phyloP scores from a whole-genome alignment of 2,329 filamentous ascomycete genomes.

The Aspergillus brunneoviolaceus region DNA sequence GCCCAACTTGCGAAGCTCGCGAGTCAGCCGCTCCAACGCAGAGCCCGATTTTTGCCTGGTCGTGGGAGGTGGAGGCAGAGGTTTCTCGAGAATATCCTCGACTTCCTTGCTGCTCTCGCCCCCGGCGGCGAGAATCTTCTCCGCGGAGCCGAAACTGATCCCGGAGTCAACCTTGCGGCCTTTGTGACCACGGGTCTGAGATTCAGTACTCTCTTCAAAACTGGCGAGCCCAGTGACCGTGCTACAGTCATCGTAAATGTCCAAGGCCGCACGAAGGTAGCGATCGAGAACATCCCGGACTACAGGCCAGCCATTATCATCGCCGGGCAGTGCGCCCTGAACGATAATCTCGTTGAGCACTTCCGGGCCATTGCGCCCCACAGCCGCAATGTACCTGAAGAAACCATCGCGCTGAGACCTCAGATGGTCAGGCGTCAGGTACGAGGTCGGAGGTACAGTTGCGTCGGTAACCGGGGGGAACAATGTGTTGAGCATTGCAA shows the following conservation, averaged over 20 bases:
- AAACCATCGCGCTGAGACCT: conserved; percentile 60
- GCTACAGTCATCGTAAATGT: conserved; percentile 60
- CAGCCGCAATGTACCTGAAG: conserved; percentile 60
- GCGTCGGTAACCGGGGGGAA: conserved; percentile 57
- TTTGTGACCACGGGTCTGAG: conserved; percentile 40
- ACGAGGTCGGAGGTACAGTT: conserved; percentile 49
- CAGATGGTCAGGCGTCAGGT: conserved; percentile 54
- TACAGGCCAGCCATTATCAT: conserved; percentile 57
- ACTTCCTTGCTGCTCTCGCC: conserved; percentile 37
- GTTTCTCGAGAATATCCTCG: conserved; percentile 40
- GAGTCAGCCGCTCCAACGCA: conserved; percentile 59
- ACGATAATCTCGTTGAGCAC: conserved; percentile 55
- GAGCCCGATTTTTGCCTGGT: conserved; percentile 40
- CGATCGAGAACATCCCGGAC: conserved; percentile 53
- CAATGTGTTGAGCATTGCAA: conserved; percentile 67
- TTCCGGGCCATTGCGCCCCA: conserved; percentile 56
- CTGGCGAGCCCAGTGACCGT: conserved; percentile 48
- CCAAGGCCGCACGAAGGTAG: conserved; percentile 59
- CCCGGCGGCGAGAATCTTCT: conserved; percentile 38
- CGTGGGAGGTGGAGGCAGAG: conserved; percentile 38
- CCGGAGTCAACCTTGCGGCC: conserved; percentile 63
- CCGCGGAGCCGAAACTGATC: conserved; percentile 55
- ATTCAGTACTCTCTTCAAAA: conserved; percentile 30
- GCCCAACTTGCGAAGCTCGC: conserved; percentile 54
- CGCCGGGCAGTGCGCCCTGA: conserved; percentile 52